Conservation (phyloP, 768 basidiomycete species). For the Boletus eberwhitei region DNA sequence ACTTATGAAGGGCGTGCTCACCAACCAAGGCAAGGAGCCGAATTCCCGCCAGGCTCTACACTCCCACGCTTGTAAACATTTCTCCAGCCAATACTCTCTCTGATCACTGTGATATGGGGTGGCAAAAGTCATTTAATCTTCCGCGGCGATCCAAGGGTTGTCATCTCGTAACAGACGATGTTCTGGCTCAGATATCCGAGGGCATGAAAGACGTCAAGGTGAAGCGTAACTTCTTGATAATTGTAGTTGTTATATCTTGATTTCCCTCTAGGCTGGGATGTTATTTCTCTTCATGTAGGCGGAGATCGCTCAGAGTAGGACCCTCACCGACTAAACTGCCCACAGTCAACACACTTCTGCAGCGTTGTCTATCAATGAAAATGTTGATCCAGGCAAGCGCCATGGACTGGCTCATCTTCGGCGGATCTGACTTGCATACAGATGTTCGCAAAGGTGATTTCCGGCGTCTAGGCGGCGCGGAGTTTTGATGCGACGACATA, state of each 20-base stretch:
- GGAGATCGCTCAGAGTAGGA: not conserved
- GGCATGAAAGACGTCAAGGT: slow-evolving; percentile 70
- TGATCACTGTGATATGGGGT: slow-evolving; percentile 57
- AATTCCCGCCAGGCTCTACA: too few species aligned
- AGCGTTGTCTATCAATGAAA: slow-evolving; percentile 84
- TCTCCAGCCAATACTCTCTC: too few species aligned
- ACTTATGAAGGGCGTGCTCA: too few species aligned
- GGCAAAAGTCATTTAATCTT: slow-evolving; percentile 84
- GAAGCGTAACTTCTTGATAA: slow-evolving; percentile 2
- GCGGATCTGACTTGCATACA: slow-evolving; percentile 18
- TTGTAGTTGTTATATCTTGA: not conserved
- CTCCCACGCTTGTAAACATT: not conserved
- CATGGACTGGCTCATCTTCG: not conserved
- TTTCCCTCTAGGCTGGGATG: slow-evolving; percentile 65
- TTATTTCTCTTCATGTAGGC: slow-evolving; percentile 84
- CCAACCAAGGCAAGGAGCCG: too few species aligned
- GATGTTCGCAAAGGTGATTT: slow-evolving; percentile 44
- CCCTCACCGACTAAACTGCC: slow-evolving; percentile 17
- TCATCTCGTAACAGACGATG: slow-evolving; percentile 80
- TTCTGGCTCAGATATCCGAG: slow-evolving; percentile 60
- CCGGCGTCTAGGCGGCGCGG: not conserved
- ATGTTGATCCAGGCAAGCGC: slow-evolving; percentile 69
- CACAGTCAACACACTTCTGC: slow-evolving; percentile 75
- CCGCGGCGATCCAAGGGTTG: slow-evolving; percentile 57
- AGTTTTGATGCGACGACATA: slow-evolving; percentile 30